Base-by-base conservation (phyloP, 1,284 basidiomycete genomes). In the Anthracocystis walkeri region DNA sequence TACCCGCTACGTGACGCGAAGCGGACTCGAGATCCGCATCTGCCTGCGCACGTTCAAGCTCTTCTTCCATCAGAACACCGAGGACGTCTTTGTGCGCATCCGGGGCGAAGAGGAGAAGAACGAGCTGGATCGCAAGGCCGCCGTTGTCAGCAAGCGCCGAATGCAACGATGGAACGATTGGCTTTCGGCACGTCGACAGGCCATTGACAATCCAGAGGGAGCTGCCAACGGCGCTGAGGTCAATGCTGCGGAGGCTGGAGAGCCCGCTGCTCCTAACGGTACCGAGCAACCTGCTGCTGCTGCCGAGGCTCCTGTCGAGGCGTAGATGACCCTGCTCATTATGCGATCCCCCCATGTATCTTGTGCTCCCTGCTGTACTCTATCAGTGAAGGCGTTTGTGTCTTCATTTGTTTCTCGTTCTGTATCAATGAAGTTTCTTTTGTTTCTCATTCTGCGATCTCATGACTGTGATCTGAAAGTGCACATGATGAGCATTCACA, bases 1-100 rank as follows among this genome's bases (percentile, higher is more conserved):
- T 16, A 78, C 72, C 7, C 68, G 71, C 16, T 82, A 78, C 58
- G 69, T 81, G 16, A 76, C 80, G n/a, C 69, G 75, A 89, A 89
- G 80, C 90, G 92, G 92, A 91, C 68, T 72, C 89, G 79, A 83
- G 66, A 82, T 82, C 46, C 72, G 79, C 52, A 83, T 87, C 59
- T 87, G 87, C 74, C 74, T 87, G 67, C 77, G 85, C n/a, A 86
- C 85, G 16, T 87, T 86, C 78, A 82, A 83, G 41, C 79, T 87
- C 63, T 87, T 87, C 79, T 87, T 86, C 65, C 82, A 81, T 23
- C 77, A 84, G 21, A 80, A 80, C 38, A 86, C 85, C 25, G 86
- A 87, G 59, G 87, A 87, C 72, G 75, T 82, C 21, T 83, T 86
- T 58, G 77, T 80, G 6, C 78, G 81, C 11, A 42, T 79, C n/a